phyloP scores from a whole-genome alignment of 2,329 filamentous ascomycete species.

The Septoria linicola region DNA sequence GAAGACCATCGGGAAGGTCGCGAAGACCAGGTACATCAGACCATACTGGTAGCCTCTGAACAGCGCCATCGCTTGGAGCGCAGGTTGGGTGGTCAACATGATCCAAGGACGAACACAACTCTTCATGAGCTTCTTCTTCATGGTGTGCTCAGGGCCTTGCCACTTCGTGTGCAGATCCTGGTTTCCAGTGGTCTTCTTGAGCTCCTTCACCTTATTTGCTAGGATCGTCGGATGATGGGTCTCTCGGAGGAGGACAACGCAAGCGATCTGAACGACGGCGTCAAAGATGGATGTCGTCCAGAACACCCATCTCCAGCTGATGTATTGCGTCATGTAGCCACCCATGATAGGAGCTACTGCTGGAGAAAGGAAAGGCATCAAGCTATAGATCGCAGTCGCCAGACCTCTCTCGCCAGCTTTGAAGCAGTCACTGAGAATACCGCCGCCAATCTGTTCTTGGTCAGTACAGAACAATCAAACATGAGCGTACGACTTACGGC shows the following conservation, averaged over 20 bases:
- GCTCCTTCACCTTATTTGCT: conserved; percentile 52
- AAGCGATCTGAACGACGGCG: conserved; percentile 66
- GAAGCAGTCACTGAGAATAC: conserved; percentile 35
- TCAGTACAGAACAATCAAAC: conserved; percentile 20
- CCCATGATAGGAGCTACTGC: conserved; percentile 59
- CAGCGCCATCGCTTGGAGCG: conserved; percentile 29
- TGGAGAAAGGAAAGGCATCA: conserved; percentile 35
- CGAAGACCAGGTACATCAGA: conserved; percentile 31
- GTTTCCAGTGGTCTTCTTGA: conserved; percentile 44
- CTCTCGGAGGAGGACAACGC: conserved; percentile 64
- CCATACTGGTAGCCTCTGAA: conserved; percentile 30
- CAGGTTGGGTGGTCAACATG: conserved; percentile 32
- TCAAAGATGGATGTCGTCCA: conserved; percentile 79
- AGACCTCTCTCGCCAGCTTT: conserved; percentile 33
- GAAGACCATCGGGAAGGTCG: conserved; percentile 29
- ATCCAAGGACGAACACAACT: conserved; percentile 29
- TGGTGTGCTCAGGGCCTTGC: conserved; percentile 27
- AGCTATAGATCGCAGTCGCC: conserved; percentile 34
- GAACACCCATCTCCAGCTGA: conserved; percentile 78
- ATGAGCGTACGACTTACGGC: conserved; percentile 22
- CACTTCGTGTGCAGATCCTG: conserved; percentile 28
- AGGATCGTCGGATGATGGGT: conserved; percentile 66
- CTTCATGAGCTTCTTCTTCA: conserved; percentile 28
- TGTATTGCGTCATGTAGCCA: conserved; percentile 61
- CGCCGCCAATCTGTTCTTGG: conserved; percentile 26